phyloP scores from a whole-genome alignment of 345 rosid genomes.

The Carallia pectinifolia region DNA sequence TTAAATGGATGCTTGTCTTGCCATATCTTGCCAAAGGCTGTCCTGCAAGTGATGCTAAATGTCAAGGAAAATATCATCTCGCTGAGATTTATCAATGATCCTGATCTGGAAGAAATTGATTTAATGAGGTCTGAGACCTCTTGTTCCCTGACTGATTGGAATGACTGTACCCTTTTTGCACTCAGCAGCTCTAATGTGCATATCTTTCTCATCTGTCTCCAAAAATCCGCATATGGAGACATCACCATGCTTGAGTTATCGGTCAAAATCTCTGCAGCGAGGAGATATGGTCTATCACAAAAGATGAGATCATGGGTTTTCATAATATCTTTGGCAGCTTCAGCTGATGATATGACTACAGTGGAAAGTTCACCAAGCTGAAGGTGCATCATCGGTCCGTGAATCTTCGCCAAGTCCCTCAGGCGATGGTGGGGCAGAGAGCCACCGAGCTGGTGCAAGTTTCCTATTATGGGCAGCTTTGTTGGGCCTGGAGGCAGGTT shows the following conservation, averaged over 20 bases:
- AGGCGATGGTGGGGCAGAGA: conserved; percentile 5
- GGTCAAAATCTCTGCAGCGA: not conserved
- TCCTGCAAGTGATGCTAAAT: not conserved
- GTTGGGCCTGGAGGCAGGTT: too few relatives aligned
- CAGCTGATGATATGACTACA: not conserved
- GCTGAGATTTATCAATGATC: not conserved
- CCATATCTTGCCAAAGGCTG: not conserved
- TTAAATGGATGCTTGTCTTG: not conserved
- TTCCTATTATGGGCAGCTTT: too few relatives aligned
- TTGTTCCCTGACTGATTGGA: not conserved
- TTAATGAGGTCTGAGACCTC: not conserved
- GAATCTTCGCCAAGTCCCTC: not conserved
- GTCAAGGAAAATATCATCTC: not conserved
- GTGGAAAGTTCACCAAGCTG: not conserved
- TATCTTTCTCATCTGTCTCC: not conserved
- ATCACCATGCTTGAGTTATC: not conserved
- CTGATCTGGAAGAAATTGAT: not conserved
- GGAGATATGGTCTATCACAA: not conserved
- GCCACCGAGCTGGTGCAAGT: too few relatives aligned
- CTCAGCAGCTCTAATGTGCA: not conserved
- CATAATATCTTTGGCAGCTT: not conserved
- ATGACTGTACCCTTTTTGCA: not conserved
- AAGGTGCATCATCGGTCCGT: conserved; percentile 3
- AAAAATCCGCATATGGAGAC: not conserved
- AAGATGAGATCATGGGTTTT: not conserved